Percentiles rank a stretch among this genome's conserved stretches.
phyloP scores from a whole-genome alignment of 2,329 filamentous ascomycete species.

The Cladosporium sp. region DNA sequence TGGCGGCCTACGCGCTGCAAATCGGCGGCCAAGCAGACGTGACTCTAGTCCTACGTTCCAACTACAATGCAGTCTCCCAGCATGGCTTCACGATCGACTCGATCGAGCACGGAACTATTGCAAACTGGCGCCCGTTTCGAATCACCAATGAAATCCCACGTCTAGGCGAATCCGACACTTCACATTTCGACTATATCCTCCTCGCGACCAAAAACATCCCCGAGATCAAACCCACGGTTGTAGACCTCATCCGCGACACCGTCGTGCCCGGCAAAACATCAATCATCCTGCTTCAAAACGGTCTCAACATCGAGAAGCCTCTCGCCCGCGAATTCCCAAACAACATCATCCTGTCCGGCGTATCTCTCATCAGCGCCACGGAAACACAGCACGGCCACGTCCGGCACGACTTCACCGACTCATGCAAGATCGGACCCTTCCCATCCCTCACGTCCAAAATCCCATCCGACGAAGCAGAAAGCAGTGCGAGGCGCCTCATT shows the following conservation, averaged over 20 bases:
- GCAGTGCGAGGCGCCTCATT: conserved; percentile 37
- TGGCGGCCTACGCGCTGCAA: conserved; percentile 53
- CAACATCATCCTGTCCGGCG: conserved; percentile 48
- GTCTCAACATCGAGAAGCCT: conserved; percentile 58
- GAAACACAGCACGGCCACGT: conserved; percentile 47
- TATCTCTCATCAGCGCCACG: conserved; percentile 49
- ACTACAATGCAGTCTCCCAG: conserved; percentile 45
- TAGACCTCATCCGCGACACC: conserved; percentile 48
- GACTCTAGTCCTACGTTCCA: conserved; percentile 53
- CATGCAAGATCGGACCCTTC: conserved; percentile 49
- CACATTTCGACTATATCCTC: conserved; percentile 51
- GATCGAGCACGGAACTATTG: conserved; percentile 49
- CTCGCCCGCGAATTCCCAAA: conserved; percentile 46
- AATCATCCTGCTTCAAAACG: conserved; percentile 58
- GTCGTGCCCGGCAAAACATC: conserved; percentile 48
- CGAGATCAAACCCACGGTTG: conserved; percentile 44
- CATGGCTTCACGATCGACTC: conserved; percentile 53
- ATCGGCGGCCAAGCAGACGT: conserved; percentile 47
- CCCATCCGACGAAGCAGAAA: conserved; percentile 26
- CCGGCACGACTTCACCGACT: conserved; percentile 50
- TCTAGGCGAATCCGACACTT: conserved; percentile 27
- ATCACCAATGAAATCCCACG: conserved; percentile 45
- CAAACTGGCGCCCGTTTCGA: conserved; percentile 44
- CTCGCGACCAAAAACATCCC: conserved; percentile 56
- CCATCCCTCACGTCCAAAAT: conserved; percentile 32